Percentiles rank a stretch among this genome's conserved stretches.
Conservation (phyloP, 257 asterid genomes). For the Linaria vulgaris region DNA sequence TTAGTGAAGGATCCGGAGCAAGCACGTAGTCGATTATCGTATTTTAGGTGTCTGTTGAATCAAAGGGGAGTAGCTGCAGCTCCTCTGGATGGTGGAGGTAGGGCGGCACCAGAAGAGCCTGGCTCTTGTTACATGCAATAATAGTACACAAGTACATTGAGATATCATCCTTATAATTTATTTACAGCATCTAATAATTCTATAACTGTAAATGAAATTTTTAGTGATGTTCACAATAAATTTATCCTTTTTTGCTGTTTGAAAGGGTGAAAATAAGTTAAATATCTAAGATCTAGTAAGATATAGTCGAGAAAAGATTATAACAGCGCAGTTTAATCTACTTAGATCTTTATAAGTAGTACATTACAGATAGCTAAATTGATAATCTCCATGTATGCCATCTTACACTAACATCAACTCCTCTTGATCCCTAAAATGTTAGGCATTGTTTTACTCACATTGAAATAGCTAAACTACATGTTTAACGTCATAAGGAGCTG, state of each 20-base stretch:
- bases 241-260: conserved; percentile 1
- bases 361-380: no score
- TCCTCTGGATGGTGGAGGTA: conserved; percentile 64
- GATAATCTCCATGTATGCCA: no score
- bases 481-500: no score
- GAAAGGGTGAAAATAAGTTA: background rate
- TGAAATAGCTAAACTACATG: no score
- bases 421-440: no score
- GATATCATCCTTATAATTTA: conserved; percentile 13
- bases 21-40: conserved; percentile 49
- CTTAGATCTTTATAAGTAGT: no score
- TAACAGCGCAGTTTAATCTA: no score
- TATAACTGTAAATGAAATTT: conserved; percentile 28
- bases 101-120: conserved; percentile 61
- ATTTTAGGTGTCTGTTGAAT: conserved; percentile 81
- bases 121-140: conserved; percentile 78
- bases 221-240: conserved; percentile 15
- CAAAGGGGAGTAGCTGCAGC: conserved; percentile 92
- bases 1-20: conserved; percentile 58
- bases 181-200: background rate
- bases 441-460: background rate
- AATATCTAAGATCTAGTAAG: no score
- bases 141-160: background rate
- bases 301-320: no score
- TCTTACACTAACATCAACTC: no score